Evolutionary conservation across 345 rosid genomes (phyloP), one percentile per base, ranked within the genome.

Genomic region (Garcia nutans): DNA sequence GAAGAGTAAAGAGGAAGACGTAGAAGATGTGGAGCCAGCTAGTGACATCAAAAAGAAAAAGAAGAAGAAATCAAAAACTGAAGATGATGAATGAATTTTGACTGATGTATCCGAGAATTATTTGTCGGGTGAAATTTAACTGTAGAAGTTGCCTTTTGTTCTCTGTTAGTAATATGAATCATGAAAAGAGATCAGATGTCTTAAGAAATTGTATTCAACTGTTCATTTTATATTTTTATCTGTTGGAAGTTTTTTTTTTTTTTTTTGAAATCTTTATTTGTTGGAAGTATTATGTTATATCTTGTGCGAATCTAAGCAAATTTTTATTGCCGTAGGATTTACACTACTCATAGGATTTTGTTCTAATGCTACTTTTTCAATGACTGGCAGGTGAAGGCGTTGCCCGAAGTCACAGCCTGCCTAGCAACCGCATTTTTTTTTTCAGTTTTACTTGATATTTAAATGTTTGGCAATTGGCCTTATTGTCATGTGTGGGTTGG

Each of bases 1-100:
- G 76, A 80, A 82, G 81, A 79, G 84, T 47, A 82, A 76, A 64
- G 16, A n/a, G 22, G 82, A 79, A 44, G 77, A 74, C 22, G 73
- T 56, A 66, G 75, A 78, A 23, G 77, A 23, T 19, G 9, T 22
- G 19, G 70, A 37, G 13, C 60, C 19, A 28, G 70, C 64, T 13
- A 61, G 47, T 16, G 79, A 54, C 0, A 57, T 12, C 12, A 76
- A 76, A 41, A 81, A 81, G 83, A 84, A 71, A 72, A 83, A 24
- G 71, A 65, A 72, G 71, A 75, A 60, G 73, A 72, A 23, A 70
- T 75, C 71, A 42, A 71, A 54, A 75, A 73, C 10, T 17, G 65
- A 84, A 74, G 88, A 84, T 31, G 83, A 84, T 13, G 82, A 81
- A 13, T 86, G 84, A 73, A 61, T 24, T 56, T 59, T 47, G 67